A percentile compares a stretch with the other conserved stretches of the same genome.
Evolutionary conservation across 2,329 filamentous ascomycete species (phyloP).

Genomic region (Arthrobotrys musiformis): DNA sequence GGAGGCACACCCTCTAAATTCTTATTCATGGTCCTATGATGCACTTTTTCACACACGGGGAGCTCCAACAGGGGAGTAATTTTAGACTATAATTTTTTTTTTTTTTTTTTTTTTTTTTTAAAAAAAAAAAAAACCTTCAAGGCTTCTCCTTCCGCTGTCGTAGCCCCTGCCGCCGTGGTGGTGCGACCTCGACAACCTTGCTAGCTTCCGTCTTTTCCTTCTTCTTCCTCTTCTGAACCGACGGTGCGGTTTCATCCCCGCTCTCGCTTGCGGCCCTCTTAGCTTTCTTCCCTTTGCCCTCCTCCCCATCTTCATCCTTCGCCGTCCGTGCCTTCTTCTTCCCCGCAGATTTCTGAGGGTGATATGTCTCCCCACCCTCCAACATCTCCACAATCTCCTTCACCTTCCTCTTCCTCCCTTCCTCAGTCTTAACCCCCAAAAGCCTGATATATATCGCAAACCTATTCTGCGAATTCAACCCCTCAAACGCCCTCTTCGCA

Average conservation of each 20-base stretch:
- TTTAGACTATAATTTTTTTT: not conserved
- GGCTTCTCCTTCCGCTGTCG: constrained; percentile 32
- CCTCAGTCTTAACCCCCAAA: constrained; percentile 63
- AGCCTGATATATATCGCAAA: constrained; percentile 66
- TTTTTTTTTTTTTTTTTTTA: not conserved
- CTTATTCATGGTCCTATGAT: too few species aligned
- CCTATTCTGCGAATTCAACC: constrained; percentile 65
- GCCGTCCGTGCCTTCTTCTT: not conserved
- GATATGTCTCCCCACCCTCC: constrained; percentile 61
- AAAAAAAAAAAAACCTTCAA: not conserved
- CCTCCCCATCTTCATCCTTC: not conserved
- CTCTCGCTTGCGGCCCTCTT: constrained; percentile 20
- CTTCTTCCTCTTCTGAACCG: constrained; percentile 29
- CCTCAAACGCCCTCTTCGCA: constrained; percentile 64
- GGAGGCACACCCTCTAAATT: too few species aligned
- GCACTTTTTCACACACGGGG: too few species aligned
- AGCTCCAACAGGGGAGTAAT: too few species aligned
- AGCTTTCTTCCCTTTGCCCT: constrained; percentile 3
- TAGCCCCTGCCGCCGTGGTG: constrained; percentile 29
- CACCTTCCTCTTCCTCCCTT: constrained; percentile 60
- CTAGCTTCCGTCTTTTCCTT: constrained; percentile 15
- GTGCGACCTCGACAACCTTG: constrained; percentile 3
- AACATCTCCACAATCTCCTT: constrained; percentile 64
- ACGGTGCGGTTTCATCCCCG: constrained; percentile 11
- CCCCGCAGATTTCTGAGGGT: constrained; percentile 22